Conservation (phyloP, 139 green algal genomes). For the Spirogloea muscicola region DNA sequence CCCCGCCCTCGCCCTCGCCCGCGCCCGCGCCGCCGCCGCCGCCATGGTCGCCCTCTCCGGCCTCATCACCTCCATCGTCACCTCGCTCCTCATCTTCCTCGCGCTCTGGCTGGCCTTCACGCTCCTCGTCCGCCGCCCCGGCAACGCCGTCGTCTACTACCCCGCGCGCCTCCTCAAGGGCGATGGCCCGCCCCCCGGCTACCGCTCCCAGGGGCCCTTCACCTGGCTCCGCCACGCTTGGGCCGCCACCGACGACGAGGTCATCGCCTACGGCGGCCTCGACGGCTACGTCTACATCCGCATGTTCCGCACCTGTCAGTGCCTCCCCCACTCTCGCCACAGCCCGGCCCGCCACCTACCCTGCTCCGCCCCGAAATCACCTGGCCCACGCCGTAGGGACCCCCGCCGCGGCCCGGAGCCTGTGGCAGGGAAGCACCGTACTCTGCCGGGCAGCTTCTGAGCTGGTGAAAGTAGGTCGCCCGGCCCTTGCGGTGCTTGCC, state of each 20-base stretch:
- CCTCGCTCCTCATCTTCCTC: background rate
- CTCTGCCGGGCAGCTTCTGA: too few species aligned
- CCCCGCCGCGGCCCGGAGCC: too few species aligned
- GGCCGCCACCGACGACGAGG: background rate
- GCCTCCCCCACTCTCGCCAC: too few species aligned
- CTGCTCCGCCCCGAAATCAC: too few species aligned
- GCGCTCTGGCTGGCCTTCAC: background rate
- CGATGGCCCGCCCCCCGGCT: background rate
- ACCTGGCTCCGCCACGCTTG: background rate
- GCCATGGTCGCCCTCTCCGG: background rate
- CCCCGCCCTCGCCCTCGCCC: background rate
- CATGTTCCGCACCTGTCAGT: background rate
- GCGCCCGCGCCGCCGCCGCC: background rate
- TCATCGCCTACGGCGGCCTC: background rate
- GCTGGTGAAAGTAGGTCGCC: too few species aligned
- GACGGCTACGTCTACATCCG: background rate
- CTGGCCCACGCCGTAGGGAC: too few species aligned
- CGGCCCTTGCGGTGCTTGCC: too few species aligned
- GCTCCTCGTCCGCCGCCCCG: conserved; percentile 4
- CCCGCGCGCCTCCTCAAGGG: conserved; percentile 8
- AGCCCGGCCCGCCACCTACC: too few species aligned
- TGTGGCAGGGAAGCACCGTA: too few species aligned
- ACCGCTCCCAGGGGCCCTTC: background rate
- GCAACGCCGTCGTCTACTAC: conserved; percentile 10
- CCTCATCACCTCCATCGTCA: background rate